A percentile compares a stretch with the other conserved stretches of the same genome.
phyloP scores from a whole-genome alignment of 2,329 filamentous ascomycete species.

The Zasmidium citrigriseum region DNA sequence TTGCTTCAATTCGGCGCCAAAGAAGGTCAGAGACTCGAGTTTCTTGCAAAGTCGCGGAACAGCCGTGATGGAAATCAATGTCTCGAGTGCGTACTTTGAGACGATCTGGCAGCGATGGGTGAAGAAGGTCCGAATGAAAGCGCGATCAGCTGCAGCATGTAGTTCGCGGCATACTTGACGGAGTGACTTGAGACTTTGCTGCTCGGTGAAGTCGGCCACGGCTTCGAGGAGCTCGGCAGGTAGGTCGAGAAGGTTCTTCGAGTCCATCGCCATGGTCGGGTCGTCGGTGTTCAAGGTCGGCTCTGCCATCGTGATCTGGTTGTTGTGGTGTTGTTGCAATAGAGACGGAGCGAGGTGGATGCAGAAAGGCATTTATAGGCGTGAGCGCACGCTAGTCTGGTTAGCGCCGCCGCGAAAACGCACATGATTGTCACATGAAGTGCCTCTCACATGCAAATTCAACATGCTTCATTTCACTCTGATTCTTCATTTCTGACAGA shows the following conservation, averaged over 20 bases:
- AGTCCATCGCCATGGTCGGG: neutral
- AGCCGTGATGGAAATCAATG: neutral
- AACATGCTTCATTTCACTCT: neutral
- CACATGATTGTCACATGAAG: neutral
- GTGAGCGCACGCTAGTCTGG: neutral
- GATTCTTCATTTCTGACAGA: too few relatives aligned
- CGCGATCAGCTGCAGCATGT: neutral
- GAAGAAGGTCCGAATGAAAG: constrained; percentile 2
- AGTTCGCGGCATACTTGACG: constrained; percentile 1
- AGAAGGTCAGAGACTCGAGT: neutral
- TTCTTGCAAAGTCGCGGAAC: neutral
- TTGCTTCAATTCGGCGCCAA: too few relatives aligned
- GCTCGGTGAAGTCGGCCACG: neutral
- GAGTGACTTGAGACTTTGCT: neutral
- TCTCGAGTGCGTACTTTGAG: neutral
- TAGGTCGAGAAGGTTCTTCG: neutral
- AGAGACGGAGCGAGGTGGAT: too few relatives aligned
- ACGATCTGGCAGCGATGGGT: neutral
- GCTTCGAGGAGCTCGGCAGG: constrained; percentile 3
- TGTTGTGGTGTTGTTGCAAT: too few relatives aligned
- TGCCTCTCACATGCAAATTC: neutral
- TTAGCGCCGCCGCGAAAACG: neutral
- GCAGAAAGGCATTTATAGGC: too few relatives aligned
- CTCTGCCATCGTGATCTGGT: too few relatives aligned
- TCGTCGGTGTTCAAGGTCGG: too few relatives aligned